Evolutionary conservation across 208 protist genomes (phyloP).

Genomic region (Trypanosoma rangeli): DNA sequence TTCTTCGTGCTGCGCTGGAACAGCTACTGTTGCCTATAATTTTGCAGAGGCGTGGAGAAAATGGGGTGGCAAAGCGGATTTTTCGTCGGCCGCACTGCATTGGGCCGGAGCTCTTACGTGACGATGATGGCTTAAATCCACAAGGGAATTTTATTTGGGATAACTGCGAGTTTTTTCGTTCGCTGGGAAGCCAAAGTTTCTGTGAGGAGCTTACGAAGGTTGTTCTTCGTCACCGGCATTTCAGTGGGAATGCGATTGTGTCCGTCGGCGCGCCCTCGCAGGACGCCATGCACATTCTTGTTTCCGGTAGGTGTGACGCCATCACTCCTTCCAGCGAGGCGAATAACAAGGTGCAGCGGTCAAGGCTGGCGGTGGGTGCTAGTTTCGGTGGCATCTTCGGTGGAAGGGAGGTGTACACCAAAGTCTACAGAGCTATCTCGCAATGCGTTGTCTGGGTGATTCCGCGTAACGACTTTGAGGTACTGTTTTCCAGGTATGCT

Average conservation of each 20-base stretch:
- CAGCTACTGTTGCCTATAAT: slow-evolving; percentile 64
- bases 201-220: slow-evolving; percentile 61
- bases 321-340: neutral
- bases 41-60: slow-evolving; percentile 47
- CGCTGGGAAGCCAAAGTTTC: slow-evolving; percentile 50
- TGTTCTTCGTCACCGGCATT: slow-evolving; percentile 57
- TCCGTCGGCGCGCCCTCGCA: slow-evolving; percentile 53
- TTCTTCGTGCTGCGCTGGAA: slow-evolving; percentile 62
- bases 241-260: slow-evolving; percentile 61
- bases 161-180: slow-evolving; percentile 52
- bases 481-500: slow-evolving; percentile 50
- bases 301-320: slow-evolving; percentile 72
- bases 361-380: slow-evolving; percentile 34
- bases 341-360: slow-evolving; percentile 25
- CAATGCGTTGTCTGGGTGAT: slow-evolving; percentile 82
- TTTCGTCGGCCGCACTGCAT: neutral
- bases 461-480: slow-evolving; percentile 58
- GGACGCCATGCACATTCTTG: slow-evolving; percentile 69
- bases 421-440: slow-evolving; percentile 67
- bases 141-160: slow-evolving; percentile 64
- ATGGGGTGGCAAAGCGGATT: slow-evolving; percentile 12
- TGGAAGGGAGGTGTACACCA: slow-evolving; percentile 48
- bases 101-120: neutral
- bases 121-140: slow-evolving; percentile 20
- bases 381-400: slow-evolving; percentile 82